Conservation (phyloP, 2,329 filamentous ascomycete genomes). For the Fusarium nygamai region DNA sequence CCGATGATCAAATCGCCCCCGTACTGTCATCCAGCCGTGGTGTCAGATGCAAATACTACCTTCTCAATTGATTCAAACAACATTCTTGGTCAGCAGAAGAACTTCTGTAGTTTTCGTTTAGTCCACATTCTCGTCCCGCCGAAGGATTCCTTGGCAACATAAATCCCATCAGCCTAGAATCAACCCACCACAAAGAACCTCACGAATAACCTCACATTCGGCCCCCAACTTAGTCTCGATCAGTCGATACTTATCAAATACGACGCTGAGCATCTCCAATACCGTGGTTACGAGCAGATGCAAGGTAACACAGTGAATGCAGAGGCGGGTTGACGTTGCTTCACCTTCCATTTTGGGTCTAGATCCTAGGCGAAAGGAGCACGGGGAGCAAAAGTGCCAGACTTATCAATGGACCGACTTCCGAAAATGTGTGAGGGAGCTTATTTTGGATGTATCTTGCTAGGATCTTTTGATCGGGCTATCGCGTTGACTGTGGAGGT, state of each 20-base stretch:
- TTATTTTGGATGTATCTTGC: not conserved
- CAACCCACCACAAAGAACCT: not conserved
- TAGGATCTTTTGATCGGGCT: constrained; percentile 14
- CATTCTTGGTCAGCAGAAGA: not conserved
- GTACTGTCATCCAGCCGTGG: not conserved
- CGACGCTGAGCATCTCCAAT: not conserved
- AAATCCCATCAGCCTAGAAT: not conserved
- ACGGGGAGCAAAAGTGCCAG: constrained; percentile 11
- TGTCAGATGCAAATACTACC: not conserved
- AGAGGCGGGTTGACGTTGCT: not conserved
- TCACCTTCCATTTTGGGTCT: not conserved
- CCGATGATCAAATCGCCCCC: not conserved
- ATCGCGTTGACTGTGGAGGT: not conserved
- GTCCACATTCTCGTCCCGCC: not conserved
- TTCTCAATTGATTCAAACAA: not conserved
- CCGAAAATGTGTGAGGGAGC: not conserved
- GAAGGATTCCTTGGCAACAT: constrained; percentile 5
- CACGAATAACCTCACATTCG: not conserved
- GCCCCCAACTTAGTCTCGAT: not conserved
- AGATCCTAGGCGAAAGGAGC: not conserved
- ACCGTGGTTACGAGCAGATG: not conserved
- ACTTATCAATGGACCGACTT: constrained; percentile 15
- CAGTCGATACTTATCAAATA: constrained; percentile 1
- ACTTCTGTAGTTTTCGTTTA: not conserved
- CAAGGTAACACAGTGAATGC: not conserved